Evolutionary conservation across 2,329 filamentous ascomycete species (phyloP), one percentile per base, ranked within the genome.

Genomic region (Metarhizium rileyi): DNA sequence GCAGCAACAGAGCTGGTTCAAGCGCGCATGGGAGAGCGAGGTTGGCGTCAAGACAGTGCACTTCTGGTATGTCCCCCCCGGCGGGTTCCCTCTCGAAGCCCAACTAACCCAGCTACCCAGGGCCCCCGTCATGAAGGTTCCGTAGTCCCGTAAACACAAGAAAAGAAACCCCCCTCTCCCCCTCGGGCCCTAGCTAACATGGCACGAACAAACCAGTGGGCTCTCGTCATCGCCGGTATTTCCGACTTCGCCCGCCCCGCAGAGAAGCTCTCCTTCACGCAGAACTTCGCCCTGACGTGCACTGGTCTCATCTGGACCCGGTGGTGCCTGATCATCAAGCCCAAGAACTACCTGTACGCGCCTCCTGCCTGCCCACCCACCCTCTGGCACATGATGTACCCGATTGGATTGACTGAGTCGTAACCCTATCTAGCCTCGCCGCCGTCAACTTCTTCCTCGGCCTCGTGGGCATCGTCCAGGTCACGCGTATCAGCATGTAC

Each of bases 361-460:
- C 28, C 18, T 5, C n/a, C 2, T 2, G 6, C 10, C 16, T n/a
- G n/a, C n/a, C n/a, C n/a, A n/a, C n/a, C n/a, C n/a, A n/a, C n/a
- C n/a, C n/a, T n/a, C n/a, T n/a, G n/a, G n/a, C n/a, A n/a, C n/a
- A n/a, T n/a, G n/a, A n/a, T n/a, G n/a, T n/a, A n/a, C n/a, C 16
- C 35, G n/a, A 38, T 9, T n/a, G 9, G n/a, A 18, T 7, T 3
- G 16, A 38, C n/a, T 38, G 35, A 38, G 7, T 38, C 20, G n/a
- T 20, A 30, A 30, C 28, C 33, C 3, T 35, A 14, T n/a, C 10
- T 54, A 90, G 86, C 53, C 83, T 98, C 52, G 93, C 93, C 53
- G 83, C 90, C 49, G 93, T 97, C 66, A 98, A 98, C 81, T 96
- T 96, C 80, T 94, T 96, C 78, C 86, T 98, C 60, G 91, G 87